phyloP scores from a whole-genome alignment of 1,284 basidiomycete genomes.

The Pseudozyma tsukubaensis region DNA sequence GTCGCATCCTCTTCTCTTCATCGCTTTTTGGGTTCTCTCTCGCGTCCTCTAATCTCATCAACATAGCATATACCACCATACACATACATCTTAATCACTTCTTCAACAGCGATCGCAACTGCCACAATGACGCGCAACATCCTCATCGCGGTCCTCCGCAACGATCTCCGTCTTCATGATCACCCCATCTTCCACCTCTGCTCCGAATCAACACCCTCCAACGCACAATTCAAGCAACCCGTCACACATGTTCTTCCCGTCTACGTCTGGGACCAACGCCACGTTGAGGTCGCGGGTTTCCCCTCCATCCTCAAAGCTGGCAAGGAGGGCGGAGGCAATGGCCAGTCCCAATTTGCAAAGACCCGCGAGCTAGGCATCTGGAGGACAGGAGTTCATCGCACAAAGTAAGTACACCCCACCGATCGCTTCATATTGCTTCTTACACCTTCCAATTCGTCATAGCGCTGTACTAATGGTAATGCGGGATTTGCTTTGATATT shows the following conservation, averaged over 20 bases:
- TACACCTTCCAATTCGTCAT: too few species aligned
- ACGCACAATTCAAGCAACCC: conserved; percentile 35
- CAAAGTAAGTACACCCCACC: too few species aligned
- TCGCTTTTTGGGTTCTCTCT: conserved; percentile 9
- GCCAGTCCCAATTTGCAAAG: conserved; percentile 34
- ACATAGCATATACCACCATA: neutral
- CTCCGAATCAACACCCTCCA: conserved; percentile 34
- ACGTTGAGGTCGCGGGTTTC: conserved; percentile 56
- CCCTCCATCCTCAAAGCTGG: conserved; percentile 40
- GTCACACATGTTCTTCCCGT: conserved; percentile 61
- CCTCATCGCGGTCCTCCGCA: conserved; percentile 52
- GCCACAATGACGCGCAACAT: conserved; percentile 41
- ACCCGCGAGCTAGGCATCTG: conserved; percentile 53
- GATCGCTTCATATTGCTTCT: too few species aligned
- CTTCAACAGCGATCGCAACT: neutral
- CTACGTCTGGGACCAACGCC: conserved; percentile 58
- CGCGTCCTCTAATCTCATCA: conserved; percentile 1
- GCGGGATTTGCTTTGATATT: neutral
- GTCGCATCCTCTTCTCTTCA: neutral
- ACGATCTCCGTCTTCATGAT: conserved; percentile 61
- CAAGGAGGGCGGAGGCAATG: conserved; percentile 22
- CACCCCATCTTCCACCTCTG: conserved; percentile 59
- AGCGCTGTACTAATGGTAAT: neutral
- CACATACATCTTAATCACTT: neutral
- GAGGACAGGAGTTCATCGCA: conserved; percentile 51